Evolutionary conservation across 805 yeast species (phyloP), one percentile per base, ranked within the genome.

Genomic region (Candida corydali): DNA sequence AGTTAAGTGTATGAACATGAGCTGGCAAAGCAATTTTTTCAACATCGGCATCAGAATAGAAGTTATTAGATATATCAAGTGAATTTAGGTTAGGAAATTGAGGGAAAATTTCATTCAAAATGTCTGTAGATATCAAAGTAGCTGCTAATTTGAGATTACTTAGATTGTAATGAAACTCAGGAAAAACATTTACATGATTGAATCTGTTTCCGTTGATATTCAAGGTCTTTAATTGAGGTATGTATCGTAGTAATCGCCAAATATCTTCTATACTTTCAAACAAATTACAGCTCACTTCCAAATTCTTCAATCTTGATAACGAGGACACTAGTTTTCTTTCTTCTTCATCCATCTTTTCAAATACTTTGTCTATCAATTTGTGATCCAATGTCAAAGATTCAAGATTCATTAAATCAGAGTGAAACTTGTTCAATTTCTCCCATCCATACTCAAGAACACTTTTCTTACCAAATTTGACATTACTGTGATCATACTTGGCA

Each of bases 281-380:
- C 32, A 83, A 55, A 51, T 86, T 82, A 51, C 59, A 74, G 9
- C 86, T 70, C 33, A 87, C 45, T 54, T 83, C 86, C 26, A 87
- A 59, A 16, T 56, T 59, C 23, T 29, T 37, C 33, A 67, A 50
- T 40, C 47, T 54, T 12, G 32, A 38, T 12, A 60, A 45, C 20
- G 16, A 40, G 26, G 9, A 10, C 5, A 35, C 9, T 11, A n/a
- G 12, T n/a, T 22, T 26, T 4, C n/a, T 20, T 9, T 23, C 28
- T 8, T 32, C 25, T 2, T 36, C 36, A 11, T 28, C 30, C 10
- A 27, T 20, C 14, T 10, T 44, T 11, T 39, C 39, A 15, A 18
- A 48, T 1, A 50, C 40, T 10, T 46, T 42, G 16, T 35, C 43
- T 3, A 83, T 56, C 6, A 59, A 39, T 38, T 69, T 57, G 17